phyloP scores from a whole-genome alignment of 2,329 filamentous ascomycete species.

The Trichothecium roseum region DNA sequence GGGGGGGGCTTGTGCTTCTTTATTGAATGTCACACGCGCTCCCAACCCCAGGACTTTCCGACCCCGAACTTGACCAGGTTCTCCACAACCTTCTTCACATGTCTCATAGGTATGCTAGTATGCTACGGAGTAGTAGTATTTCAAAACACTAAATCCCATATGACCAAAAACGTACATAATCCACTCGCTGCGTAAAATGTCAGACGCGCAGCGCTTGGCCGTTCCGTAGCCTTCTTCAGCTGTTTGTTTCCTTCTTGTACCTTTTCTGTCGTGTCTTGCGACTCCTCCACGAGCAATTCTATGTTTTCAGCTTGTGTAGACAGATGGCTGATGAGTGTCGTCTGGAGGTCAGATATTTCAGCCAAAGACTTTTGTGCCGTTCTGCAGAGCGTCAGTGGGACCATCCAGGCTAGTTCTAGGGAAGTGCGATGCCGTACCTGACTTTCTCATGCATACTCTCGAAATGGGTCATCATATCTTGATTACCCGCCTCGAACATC shows the following conservation, averaged over 20 bases:
- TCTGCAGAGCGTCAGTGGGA: conserved; percentile 31
- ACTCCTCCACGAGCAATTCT: conserved; percentile 77
- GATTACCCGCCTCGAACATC: conserved; percentile 87
- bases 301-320: conserved; percentile 81
- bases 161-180: conserved; percentile 61
- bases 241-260: conserved; percentile 84
- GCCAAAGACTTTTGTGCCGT: conserved; percentile 81
- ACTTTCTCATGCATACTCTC: conserved; percentile 93
- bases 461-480: conserved; percentile 86
- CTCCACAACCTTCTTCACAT: conserved; percentile 1
- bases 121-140: no score
- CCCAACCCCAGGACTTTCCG: background rate
- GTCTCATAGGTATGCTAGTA: no score
- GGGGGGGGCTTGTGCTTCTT: background rate
- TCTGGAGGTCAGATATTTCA: conserved; percentile 89
- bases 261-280: conserved; percentile 72
- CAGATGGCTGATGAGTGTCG: conserved; percentile 77
- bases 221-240: conserved; percentile 69
- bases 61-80: no score
- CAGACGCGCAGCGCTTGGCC: conserved; percentile 61
- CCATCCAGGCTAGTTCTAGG: background rate
- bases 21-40: background rate
- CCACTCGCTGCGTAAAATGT: conserved; percentile 75
- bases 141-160: conserved; percentile 64
- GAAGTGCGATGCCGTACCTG: conserved; percentile 43